phyloP scores from a whole-genome alignment of 2,329 filamentous ascomycete genomes.

The Diplodia intermedia region DNA sequence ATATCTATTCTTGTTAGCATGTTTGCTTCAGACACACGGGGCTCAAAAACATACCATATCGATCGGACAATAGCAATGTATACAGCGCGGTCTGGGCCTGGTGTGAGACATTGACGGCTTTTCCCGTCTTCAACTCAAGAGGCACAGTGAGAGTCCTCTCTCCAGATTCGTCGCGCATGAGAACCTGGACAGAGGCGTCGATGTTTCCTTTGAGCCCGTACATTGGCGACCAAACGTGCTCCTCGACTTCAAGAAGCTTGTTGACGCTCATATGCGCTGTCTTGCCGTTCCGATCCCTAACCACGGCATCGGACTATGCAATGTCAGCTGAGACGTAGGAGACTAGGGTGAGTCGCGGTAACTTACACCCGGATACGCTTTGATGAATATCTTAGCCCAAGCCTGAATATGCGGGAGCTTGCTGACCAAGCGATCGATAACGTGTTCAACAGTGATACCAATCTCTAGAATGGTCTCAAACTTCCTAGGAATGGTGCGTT shows the following conservation, averaged over 20 bases:
- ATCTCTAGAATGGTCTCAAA: slow-evolving; percentile 91
- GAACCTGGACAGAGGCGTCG: slow-evolving; percentile 92
- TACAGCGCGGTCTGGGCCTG: slow-evolving; percentile 94
- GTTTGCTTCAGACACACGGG: neutral
- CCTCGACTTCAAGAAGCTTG: slow-evolving; percentile 94
- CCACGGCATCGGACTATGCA: slow-evolving; percentile 69
- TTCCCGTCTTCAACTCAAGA: slow-evolving; percentile 94
- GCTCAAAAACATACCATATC: slow-evolving; percentile 67
- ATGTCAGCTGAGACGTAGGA: slow-evolving; percentile 40
- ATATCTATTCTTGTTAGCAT: slow-evolving; percentile 65
- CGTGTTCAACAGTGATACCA: slow-evolving; percentile 73
- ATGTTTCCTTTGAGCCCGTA: slow-evolving; percentile 98
- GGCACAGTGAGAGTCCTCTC: slow-evolving; percentile 80
- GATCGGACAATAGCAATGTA: slow-evolving; percentile 87
- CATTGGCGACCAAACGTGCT: slow-evolving; percentile 98
- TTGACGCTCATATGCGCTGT: slow-evolving; percentile 83
- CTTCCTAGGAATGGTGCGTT: slow-evolving; percentile 74
- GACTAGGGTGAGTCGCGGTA: slow-evolving; percentile 2
- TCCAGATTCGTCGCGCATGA: slow-evolving; percentile 73
- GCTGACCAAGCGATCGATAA: slow-evolving; percentile 78
- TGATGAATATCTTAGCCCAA: slow-evolving; percentile 86
- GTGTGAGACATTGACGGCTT: slow-evolving; percentile 78
- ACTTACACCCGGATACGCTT: slow-evolving; percentile 70
- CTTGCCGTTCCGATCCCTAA: slow-evolving; percentile 79
- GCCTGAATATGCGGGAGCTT: slow-evolving; percentile 82